Conservation (phyloP, 306 rosid species). For the Gleditsia sinensis region DNA sequence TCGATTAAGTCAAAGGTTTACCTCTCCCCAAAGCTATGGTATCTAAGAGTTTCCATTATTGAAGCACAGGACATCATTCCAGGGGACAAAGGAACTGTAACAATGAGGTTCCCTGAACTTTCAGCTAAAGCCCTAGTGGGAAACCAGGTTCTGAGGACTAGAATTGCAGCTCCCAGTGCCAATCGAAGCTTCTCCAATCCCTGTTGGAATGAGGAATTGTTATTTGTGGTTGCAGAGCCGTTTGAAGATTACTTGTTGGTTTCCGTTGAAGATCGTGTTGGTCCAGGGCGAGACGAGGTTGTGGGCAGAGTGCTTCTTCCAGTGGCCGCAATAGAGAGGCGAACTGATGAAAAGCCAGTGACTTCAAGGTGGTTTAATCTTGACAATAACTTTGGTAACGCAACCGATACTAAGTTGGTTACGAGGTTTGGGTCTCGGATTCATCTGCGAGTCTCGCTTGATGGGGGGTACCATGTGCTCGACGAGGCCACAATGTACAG, state of each 20-base stretch:
- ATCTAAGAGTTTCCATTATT: constrained; percentile 47
- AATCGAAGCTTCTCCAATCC: constrained; percentile 60
- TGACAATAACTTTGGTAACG: constrained; percentile 39
- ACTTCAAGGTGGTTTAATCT: constrained; percentile 65
- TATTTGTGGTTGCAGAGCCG: constrained; percentile 68
- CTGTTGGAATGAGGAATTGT: constrained; percentile 58
- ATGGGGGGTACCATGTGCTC: constrained; percentile 71
- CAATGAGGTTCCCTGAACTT: constrained; percentile 61
- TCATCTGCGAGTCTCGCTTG: constrained; percentile 59
- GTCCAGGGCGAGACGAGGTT: constrained; percentile 51
- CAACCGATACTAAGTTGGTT: constrained; percentile 44
- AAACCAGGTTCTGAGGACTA: constrained; percentile 56
- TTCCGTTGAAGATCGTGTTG: constrained; percentile 53
- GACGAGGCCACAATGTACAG: constrained; percentile 69
- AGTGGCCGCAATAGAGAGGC: constrained; percentile 43
- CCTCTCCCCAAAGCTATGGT: constrained; percentile 69
- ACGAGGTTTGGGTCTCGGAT: constrained; percentile 58
- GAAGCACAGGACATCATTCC: constrained; percentile 66
- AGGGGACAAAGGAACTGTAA: constrained; percentile 46
- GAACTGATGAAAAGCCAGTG: constrained; percentile 53
- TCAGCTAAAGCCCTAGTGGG: constrained; percentile 55
- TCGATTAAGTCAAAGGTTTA: constrained; percentile 75
- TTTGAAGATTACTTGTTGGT: constrained; percentile 58
- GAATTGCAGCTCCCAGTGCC: constrained; percentile 43
- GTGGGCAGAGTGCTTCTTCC: constrained; percentile 54